These are phyloP conservation scores for Eutypella sp. DNA, from an alignment of 2,329 filamentous ascomycete genomes.

Conservation along the genomic window DNA sequence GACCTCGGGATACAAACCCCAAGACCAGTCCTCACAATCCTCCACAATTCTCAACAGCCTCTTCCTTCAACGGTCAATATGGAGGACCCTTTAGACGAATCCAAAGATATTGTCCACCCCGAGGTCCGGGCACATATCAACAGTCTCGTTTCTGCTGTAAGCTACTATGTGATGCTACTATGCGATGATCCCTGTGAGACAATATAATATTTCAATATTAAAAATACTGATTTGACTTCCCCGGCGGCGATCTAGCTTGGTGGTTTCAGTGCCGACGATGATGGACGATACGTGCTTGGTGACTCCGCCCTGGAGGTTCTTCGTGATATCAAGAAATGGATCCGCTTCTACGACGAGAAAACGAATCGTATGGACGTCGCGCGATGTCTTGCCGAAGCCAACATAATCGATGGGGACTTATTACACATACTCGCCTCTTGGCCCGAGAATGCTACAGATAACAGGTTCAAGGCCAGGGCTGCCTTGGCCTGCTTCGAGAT, in stretches of 20 bases:
- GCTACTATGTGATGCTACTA: conserved; percentile 38
- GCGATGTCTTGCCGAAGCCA: conserved; percentile 84
- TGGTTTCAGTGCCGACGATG: conserved; percentile 72
- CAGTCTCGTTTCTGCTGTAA: conserved; percentile 86
- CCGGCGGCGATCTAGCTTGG: conserved; percentile 59
- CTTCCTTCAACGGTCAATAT: conserved; percentile 33
- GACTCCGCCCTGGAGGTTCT: conserved; percentile 90
- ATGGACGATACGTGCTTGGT: conserved; percentile 80
- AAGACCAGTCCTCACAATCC: too few relatives aligned
- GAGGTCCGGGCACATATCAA: conserved; percentile 91
- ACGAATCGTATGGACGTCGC: conserved; percentile 92
- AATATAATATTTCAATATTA: conserved; percentile 3
- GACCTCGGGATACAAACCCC: not conserved
- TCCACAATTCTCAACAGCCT: too few relatives aligned
- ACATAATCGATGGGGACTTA: conserved; percentile 84
- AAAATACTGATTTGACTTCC: too few relatives aligned
- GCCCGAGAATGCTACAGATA: conserved; percentile 67
- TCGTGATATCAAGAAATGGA: conserved; percentile 91
- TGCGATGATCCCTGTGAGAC: not conserved
- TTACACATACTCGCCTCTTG: conserved; percentile 83
- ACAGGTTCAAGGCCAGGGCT: conserved; percentile 71
- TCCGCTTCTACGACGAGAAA: conserved; percentile 91
- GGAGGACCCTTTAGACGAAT: conserved; percentile 49
- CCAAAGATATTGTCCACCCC: conserved; percentile 69
- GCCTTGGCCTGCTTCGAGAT: conserved; percentile 85